Conservation (phyloP, 139 green algal genomes). For the Chlorella sp. region DNA sequence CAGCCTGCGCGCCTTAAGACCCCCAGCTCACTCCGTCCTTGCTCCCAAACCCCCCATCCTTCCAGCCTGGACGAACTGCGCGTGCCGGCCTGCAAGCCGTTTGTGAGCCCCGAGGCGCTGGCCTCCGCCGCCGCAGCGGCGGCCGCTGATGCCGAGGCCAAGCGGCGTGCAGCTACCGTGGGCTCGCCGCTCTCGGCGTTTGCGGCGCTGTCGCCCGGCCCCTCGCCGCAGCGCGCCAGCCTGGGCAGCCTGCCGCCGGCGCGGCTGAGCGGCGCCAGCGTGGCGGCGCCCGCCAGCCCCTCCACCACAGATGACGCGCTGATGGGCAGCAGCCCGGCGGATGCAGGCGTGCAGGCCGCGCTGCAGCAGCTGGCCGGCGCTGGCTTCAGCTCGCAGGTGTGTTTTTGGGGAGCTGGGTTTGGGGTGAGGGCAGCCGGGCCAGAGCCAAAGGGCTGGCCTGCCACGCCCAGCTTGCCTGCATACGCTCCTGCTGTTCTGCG, state of each 20-base stretch:
- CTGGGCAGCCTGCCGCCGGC: slow-evolving; percentile 2
- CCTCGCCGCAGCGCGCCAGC: slow-evolving; percentile 9
- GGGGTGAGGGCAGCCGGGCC: too few species aligned
- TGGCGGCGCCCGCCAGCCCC: neutral
- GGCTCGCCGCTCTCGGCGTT: slow-evolving; percentile 15
- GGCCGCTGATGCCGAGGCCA: slow-evolving; percentile 21
- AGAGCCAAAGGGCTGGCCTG: too few species aligned
- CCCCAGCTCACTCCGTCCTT: neutral
- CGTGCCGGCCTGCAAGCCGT: slow-evolving; percentile 63
- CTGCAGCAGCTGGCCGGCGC: slow-evolving; percentile 43
- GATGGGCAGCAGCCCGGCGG: neutral
- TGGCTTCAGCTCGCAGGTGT: slow-evolving; percentile 36
- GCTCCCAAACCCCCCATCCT: neutral
- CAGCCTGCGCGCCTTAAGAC: too few species aligned
- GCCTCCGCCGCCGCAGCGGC: slow-evolving; percentile 43
- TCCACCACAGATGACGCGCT: neutral
- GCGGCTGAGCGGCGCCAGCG: neutral
- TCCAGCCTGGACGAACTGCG: slow-evolving; percentile 79
- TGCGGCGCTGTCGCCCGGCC: neutral
- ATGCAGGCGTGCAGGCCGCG: neutral
- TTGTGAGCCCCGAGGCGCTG: slow-evolving; percentile 61
- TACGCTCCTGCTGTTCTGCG: too few species aligned
- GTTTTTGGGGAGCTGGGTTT: too few species aligned
- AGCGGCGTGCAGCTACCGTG: slow-evolving; percentile 28
- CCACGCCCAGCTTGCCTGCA: too few species aligned